These are phyloP conservation scores for Lactarius quietus DNA, from an alignment of 768 basidiomycete genomes.

Conservation along the genomic window DNA sequence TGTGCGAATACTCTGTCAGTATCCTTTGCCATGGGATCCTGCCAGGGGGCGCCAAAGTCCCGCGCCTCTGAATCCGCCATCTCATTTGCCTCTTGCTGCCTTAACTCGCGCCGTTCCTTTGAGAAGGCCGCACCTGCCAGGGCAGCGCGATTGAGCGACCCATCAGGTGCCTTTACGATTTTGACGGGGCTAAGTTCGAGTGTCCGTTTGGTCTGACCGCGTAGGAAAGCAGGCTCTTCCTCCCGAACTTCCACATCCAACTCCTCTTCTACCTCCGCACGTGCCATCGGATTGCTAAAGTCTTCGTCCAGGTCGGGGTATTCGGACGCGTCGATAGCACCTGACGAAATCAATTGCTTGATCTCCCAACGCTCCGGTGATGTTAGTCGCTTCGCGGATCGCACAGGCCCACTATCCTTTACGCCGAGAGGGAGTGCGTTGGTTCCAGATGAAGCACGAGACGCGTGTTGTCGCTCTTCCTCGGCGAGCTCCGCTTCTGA, in stretches of 20 bases:
- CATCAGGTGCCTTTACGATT: constrained; percentile 98
- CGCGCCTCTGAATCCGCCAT: constrained; percentile 90
- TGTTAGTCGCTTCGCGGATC: constrained; percentile 85
- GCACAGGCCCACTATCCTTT: constrained; percentile 51
- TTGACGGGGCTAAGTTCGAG: constrained; percentile 96
- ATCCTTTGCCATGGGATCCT: constrained; percentile 95
- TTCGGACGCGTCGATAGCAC: constrained; percentile 86
- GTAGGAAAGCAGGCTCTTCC: constrained; percentile 93
- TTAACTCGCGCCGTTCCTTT: constrained; percentile 90
- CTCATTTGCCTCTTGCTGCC: constrained; percentile 93
- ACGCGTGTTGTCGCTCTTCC: constrained; percentile 63
- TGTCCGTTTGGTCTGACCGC: constrained; percentile 94
- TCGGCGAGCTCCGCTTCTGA: constrained; percentile 87
- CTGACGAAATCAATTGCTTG: constrained; percentile 96
- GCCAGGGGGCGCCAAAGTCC: constrained; percentile 95
- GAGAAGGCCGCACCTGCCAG: constrained; percentile 90
- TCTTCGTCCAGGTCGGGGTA: constrained; percentile 93
- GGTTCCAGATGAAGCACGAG: constrained; percentile 70
- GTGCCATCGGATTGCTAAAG: constrained; percentile 66
- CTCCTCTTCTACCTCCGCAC: constrained; percentile 92
- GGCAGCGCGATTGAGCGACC: constrained; percentile 93
- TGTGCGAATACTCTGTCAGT: constrained; percentile 88
- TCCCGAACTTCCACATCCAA: constrained; percentile 96
- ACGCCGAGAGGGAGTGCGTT: constrained; percentile 80
- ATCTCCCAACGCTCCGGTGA: constrained; percentile 99